Evolutionary conservation across 1,284 basidiomycete species (phyloP), one percentile per base, ranked within the genome.

Genomic region (Ustilago tritici): DNA sequence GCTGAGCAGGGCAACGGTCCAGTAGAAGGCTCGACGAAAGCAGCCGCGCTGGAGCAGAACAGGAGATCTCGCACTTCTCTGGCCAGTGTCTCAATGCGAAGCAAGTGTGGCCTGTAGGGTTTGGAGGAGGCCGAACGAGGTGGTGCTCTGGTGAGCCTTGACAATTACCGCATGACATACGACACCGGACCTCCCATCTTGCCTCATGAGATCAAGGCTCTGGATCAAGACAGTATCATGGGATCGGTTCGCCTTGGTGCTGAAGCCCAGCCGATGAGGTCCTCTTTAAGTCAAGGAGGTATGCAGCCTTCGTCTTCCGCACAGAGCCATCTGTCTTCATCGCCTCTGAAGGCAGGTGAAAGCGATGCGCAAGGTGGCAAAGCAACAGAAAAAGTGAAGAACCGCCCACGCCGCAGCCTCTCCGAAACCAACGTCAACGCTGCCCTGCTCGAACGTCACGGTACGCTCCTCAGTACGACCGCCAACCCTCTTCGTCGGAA

Each of bases 141-240:
- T 10, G 72, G 71, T 14, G 74, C 76, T 0, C 76, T 83, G 50
- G 79, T 83, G 19, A 80, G 76, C 53, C 61, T 82, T 8, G 79
- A 83, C 57, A 61, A 61, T n/a, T 64, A 71, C 15, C 69, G 74
- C 19, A 68, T 62, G 58, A 61, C 65, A 3, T 83, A 77, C 52
- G 75, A 78, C 19, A 68, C 67, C 6, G 81, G 81, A 2, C 47
- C 78, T 47, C 54, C 59, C 4, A 78, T 83, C 56, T 31, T 78
- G 23, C 81, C 80, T 1, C 73, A 78, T 46, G 65, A 77, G 35
- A 76, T 81, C 34, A 53, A 47, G 7, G 62, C 65, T 9, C 52
- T 72, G n/a, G 81, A 82, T 28, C 69, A 79, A 28, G 79, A 82
- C n/a, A 77, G 74, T 47, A 70, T 80, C 49, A 66, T 83, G 60